A percentile compares a stretch with the other conserved stretches of the same genome.
These are phyloP conservation scores for Colletotrichum sp. DNA, from an alignment of 2,329 filamentous ascomycete genomes.

Conservation along the genomic window DNA sequence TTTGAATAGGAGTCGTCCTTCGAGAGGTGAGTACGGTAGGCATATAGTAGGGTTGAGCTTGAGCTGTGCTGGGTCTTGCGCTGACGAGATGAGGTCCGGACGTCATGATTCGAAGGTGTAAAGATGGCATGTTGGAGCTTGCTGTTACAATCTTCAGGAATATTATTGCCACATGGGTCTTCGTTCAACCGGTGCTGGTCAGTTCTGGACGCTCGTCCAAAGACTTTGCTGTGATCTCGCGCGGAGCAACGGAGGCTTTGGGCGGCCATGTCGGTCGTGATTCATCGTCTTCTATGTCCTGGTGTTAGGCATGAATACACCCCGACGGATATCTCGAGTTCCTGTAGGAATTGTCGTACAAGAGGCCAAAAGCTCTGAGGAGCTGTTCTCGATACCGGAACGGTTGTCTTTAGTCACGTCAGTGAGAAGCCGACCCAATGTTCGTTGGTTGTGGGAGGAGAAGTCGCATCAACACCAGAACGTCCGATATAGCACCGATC, in stretches of 20 bases:
- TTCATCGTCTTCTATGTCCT: background rate
- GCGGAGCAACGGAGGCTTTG: background rate
- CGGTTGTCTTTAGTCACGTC: background rate
- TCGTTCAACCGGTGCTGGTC: background rate
- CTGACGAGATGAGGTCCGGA: background rate
- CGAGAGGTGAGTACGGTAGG: background rate
- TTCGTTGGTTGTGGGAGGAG: background rate
- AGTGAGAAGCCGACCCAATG: background rate
- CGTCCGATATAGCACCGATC: background rate
- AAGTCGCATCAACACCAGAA: background rate
- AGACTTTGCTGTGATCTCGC: background rate
- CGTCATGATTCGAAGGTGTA: background rate
- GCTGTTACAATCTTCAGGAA: background rate
- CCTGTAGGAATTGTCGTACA: background rate
- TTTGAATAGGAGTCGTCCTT: background rate
- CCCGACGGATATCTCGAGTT: background rate
- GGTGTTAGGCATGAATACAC: background rate
- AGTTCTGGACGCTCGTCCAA: background rate
- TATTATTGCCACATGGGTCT: background rate
- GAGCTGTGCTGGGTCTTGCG: background rate
- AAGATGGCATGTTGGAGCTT: background rate
- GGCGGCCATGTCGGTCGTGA: no score
- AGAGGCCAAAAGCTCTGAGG: background rate
- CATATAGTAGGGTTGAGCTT: background rate
- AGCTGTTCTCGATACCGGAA: background rate